These are phyloP conservation scores for Aspergillus fischeri DNA, from an alignment of 2,329 filamentous ascomycete genomes.

Conservation along the genomic window DNA sequence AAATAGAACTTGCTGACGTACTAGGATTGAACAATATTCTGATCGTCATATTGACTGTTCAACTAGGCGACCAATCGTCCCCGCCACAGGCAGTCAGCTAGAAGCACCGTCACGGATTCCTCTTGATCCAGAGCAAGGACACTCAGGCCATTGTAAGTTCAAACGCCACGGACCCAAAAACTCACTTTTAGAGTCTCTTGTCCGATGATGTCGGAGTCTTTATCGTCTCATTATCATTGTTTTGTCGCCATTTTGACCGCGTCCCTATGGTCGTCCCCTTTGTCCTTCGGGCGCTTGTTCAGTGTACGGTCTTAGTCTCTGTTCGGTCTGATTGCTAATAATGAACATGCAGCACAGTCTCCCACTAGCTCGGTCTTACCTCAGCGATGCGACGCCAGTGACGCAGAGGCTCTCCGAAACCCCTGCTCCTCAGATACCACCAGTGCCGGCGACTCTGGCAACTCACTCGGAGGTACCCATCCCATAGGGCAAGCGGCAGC, in stretches of 20 bases:
- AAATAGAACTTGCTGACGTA: neutral
- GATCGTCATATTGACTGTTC: neutral
- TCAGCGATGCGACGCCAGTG: neutral
- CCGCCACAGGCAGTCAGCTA: neutral
- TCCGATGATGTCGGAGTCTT: too few species aligned
- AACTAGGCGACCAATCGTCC: neutral
- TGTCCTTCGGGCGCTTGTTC: neutral
- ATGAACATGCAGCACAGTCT: neutral
- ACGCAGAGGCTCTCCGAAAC: neutral
- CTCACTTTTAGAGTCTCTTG: too few species aligned
- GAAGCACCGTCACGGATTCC: neutral
- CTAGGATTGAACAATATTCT: neutral
- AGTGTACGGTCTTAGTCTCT: neutral
- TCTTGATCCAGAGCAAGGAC: neutral
- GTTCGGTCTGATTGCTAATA: neutral
- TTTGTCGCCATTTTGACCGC: too few species aligned
- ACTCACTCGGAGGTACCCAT: neutral
- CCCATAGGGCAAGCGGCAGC: conserved; percentile 6
- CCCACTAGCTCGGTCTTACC: neutral
- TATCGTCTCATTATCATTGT: too few species aligned
- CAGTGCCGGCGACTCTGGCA: conserved; percentile 6
- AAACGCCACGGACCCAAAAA: too few species aligned
- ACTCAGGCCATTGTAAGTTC: neutral
- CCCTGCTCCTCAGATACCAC: neutral
- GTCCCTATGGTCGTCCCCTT: neutral